A percentile compares a stretch with the other conserved stretches of the same genome.
These are phyloP conservation scores for Heterobasidion parviporum DNA, from an alignment of 1,284 basidiomycete species.

Conservation along the genomic window DNA sequence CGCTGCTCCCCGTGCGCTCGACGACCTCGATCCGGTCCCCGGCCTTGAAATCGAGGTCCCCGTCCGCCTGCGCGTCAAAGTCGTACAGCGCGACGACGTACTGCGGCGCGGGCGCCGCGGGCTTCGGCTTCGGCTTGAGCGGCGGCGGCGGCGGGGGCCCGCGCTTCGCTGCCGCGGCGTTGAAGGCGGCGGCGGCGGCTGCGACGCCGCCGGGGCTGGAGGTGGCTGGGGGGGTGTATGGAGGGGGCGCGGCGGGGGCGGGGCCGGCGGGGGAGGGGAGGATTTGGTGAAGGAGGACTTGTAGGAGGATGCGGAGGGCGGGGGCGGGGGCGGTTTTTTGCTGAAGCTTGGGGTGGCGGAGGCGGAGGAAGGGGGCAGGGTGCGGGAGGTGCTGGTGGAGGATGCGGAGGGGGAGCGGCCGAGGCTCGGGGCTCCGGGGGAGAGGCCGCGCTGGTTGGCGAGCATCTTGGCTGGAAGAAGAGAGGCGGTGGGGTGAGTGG, in stretches of 20 bases:
- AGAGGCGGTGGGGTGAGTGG: slow-evolving; percentile 6
- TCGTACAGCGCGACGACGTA: slow-evolving; percentile 96
- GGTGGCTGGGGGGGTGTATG: slow-evolving; percentile 37
- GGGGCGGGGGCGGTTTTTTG: slow-evolving; percentile 39
- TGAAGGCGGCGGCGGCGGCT: slow-evolving; percentile 19
- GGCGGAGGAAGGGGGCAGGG: slow-evolving; percentile 32
- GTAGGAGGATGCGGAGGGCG: slow-evolving; percentile 29
- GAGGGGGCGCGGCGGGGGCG: slow-evolving; percentile 45
- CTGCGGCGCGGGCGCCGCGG: slow-evolving; percentile 47
- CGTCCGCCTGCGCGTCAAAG: slow-evolving; percentile 88
- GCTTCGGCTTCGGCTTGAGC: slow-evolving; percentile 68
- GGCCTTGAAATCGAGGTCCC: slow-evolving; percentile 85
- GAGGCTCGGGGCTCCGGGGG: slow-evolving; percentile 18
- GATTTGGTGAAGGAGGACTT: slow-evolving; percentile 34
- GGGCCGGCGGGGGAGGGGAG: slow-evolving; percentile 33
- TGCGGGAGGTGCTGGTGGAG: slow-evolving; percentile 21
- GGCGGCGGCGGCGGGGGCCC: slow-evolving; percentile 86
- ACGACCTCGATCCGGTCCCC: slow-evolving; percentile 95
- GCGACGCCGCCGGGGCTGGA: slow-evolving; percentile 23
- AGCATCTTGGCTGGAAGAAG: slow-evolving; percentile 49
- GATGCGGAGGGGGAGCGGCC: slow-evolving; percentile 26
- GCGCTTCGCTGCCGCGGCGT: slow-evolving; percentile 53
- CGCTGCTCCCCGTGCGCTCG: slow-evolving; percentile 74
- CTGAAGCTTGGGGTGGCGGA: slow-evolving; percentile 16
- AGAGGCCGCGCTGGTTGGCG: slow-evolving; percentile 37